Evolutionary conservation across 2,329 filamentous ascomycete genomes (phyloP), one percentile per base, ranked within the genome.

Genomic region (Penicillium sp.): DNA sequence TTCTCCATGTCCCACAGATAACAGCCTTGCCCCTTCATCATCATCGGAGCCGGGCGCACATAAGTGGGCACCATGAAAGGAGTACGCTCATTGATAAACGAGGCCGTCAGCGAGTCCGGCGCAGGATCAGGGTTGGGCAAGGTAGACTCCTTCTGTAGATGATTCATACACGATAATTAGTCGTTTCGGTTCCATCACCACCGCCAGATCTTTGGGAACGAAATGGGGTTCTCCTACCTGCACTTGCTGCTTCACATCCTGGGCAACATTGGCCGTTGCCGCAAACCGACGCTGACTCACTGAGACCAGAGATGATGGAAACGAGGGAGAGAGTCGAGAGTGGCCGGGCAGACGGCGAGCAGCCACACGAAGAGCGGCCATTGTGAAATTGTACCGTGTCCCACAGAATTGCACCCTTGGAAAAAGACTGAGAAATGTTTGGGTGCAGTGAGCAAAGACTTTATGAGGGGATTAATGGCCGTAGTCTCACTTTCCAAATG

Each of bases 51-150:
- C 42, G 93, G 91, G 26, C 93, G 88, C 45, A 89, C 83, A 71
- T 98, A 98, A 45, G 93, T 98, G 2, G 90, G 85, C 27, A 98
- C 87, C 91, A 98, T 97, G 72, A 84, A 97, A 3, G 87, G 86
- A 29, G 84, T 79, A 61, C 90, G 83, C 52, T 88, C 81, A 57
- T 82, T 78, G 55, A 95, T 81, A 50, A 95, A 79, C 28, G 83
- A 78, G 32, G 83, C 80, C 55, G 88, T 94, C 59, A 82, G 74
- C 1, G 89, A 93, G 68, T 89, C 85, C 41, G 80, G 61, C 11
- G 82, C 64, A 33, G 89, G 88, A 63, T 94, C 89, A 42, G 86
- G 79, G 57, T 85, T 88, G 8, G 85, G 76, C 9, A 85, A 65
- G 2, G 67, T 60, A 24, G 71, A 64, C 61, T 79, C 73, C 59